Conservation (phyloP, 306 rosid species). For the Luffa aegyptiaca region DNA sequence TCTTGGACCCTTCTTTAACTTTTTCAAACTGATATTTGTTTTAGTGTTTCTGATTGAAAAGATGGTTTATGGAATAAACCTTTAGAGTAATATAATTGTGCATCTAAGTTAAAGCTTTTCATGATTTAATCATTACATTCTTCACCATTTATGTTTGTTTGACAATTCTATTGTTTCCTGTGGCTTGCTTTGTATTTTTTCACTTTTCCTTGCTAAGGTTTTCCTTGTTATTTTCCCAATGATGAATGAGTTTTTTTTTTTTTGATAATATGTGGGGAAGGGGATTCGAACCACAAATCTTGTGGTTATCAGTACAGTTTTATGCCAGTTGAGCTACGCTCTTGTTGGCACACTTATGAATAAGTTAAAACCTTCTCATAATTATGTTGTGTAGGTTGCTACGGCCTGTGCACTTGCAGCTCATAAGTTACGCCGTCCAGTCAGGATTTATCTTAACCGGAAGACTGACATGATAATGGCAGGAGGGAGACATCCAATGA, state of each 20-base stretch:
- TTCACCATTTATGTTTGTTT: background rate
- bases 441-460: conserved; percentile 67
- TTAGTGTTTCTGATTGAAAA: background rate
- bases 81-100: background rate
- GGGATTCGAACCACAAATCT: no score
- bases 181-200: background rate
- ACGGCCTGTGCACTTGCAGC: conserved; percentile 87
- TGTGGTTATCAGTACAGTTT: no score
- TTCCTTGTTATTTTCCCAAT: background rate
- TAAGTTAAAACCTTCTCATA: background rate
- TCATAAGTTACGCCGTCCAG: conserved; percentile 60
- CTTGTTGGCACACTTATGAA: no score
- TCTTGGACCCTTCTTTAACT: background rate
- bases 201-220: background rate
- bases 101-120: background rate
- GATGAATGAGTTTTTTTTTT: no score
- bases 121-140: background rate
- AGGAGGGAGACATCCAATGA: conserved; percentile 97
- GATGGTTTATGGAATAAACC: background rate
- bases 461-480: conserved; percentile 88
- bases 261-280: no score
- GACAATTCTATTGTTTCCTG: background rate
- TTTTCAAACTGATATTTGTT: background rate
- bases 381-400: conserved; percentile 45
- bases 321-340: no score